Percentiles rank a stretch among this genome's conserved stretches.
Conservation (phyloP, 2,329 filamentous ascomycete species). For the Penicillium sp. region DNA sequence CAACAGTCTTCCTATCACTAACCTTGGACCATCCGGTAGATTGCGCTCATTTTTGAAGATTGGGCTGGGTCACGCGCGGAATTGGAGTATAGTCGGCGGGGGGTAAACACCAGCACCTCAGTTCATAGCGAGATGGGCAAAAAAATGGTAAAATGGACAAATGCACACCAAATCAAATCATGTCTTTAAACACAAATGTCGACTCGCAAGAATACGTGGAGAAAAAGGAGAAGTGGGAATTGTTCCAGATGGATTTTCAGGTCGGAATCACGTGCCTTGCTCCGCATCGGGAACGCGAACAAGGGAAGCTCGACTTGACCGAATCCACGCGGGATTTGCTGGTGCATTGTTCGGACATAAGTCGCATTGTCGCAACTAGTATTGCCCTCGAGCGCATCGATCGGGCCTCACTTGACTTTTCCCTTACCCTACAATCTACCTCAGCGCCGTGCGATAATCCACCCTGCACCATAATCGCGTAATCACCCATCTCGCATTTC, state of each 20-base stretch:
- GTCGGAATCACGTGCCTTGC: constrained; percentile 17
- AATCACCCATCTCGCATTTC: background rate
- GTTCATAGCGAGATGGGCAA: background rate
- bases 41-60: constrained; percentile 27
- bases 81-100: constrained; percentile 2
- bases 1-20: constrained; percentile 11
- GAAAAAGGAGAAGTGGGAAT: constrained; percentile 6
- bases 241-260: constrained; percentile 19
- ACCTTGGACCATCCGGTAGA: constrained; percentile 38
- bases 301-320: constrained; percentile 10
- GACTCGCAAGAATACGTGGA: background rate
- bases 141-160: constrained; percentile 1
- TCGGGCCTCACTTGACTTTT: background rate
- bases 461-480: background rate
- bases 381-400: background rate
- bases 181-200: background rate
- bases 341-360: background rate
- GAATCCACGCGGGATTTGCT: background rate
- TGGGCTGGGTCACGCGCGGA: constrained; percentile 14
- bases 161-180: constrained; percentile 5
- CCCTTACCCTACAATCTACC: background rate
- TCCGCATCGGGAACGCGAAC: constrained; percentile 24
- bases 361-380: background rate
- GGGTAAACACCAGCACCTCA: constrained; percentile 5
- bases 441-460: background rate